Evolutionary conservation across 176 grass and related monocot species (phyloP).

Genomic region (Zea luxurians): DNA sequence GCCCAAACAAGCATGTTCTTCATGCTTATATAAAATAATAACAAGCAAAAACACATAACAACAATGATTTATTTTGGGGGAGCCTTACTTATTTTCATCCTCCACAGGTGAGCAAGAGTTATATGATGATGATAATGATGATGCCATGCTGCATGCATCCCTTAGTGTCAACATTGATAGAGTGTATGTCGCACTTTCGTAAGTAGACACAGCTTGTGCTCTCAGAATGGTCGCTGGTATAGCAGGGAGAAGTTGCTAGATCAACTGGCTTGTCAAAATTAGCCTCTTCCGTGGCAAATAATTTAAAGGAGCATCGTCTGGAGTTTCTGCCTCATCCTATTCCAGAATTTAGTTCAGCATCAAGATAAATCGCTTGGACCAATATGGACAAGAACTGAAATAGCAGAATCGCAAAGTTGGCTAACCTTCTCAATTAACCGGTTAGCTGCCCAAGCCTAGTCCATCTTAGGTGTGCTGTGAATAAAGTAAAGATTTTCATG

Average conservation of each 20-base stretch:
- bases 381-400: slow-evolving; percentile 29
- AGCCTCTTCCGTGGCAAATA: slow-evolving; percentile 66
- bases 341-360: slow-evolving; percentile 27
- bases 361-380: slow-evolving; percentile 23
- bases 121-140: no score
- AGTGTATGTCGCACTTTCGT: slow-evolving; percentile 66
- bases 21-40: slow-evolving; percentile 23
- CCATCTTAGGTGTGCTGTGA: slow-evolving; percentile 62
- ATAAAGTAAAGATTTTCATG: slow-evolving; percentile 38
- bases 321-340: slow-evolving; percentile 71
- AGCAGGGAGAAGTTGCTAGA: slow-evolving; percentile 79
- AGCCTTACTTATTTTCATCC: slow-evolving; percentile 68
- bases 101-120: slow-evolving; percentile 45
- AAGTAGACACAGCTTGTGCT: slow-evolving; percentile 63
- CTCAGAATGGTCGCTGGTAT: slow-evolving; percentile 67
- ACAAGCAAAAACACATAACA: not conserved
- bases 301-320: slow-evolving; percentile 53
- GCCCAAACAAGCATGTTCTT: not conserved
- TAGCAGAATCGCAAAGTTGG: slow-evolving; percentile 25
- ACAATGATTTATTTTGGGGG: slow-evolving; percentile 5
- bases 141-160: slow-evolving; percentile 72
- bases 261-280: slow-evolving; percentile 72
- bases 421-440: slow-evolving; percentile 91
- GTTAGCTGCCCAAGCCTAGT: slow-evolving; percentile 83
- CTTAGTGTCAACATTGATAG: slow-evolving; percentile 69